These are phyloP conservation scores for Coemansia sp. DNA, from an alignment of 192 early-diverging fungal genomes.

Conservation along the genomic window DNA sequence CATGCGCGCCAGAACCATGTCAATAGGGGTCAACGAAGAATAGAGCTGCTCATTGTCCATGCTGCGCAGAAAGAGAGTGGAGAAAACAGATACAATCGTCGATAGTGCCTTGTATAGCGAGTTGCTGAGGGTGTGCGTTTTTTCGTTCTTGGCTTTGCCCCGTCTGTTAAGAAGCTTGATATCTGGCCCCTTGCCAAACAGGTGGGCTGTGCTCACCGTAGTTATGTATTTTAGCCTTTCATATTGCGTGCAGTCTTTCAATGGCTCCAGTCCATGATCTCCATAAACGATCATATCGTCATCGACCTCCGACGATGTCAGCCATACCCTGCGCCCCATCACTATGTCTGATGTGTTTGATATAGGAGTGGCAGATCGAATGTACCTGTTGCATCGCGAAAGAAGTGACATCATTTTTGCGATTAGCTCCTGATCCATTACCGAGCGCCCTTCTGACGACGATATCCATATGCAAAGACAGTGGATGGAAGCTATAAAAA, in stretches of 20 bases:
- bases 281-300: neutral
- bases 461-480: slow-evolving; percentile 42
- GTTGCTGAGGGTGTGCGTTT: slow-evolving; percentile 17
- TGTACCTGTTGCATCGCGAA: slow-evolving; percentile 30
- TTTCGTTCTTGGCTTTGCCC: slow-evolving; percentile 8
- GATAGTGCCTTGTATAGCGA: slow-evolving; percentile 40
- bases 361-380: neutral
- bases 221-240: neutral
- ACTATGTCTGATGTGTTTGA: neutral
- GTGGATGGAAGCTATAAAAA: slow-evolving; percentile 45
- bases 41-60: slow-evolving; percentile 23
- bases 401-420: slow-evolving; percentile 21
- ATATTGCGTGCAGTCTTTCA: neutral
- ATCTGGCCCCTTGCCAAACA: neutral
- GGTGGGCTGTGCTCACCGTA: neutral
- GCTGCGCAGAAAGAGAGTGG: slow-evolving; percentile 24
- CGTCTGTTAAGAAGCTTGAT: neutral
- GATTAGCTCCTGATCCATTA: slow-evolving; percentile 1
- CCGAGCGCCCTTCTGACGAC: neutral
- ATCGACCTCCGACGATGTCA: slow-evolving; percentile 16
- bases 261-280: neutral
- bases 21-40: slow-evolving; percentile 9
- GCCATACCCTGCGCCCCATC: slow-evolving; percentile 24
- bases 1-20: slow-evolving; percentile 21
- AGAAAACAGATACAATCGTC: slow-evolving; percentile 36